phyloP scores from a whole-genome alignment of 2,329 filamentous ascomycete species.

The Cyphellophora attinorum region DNA sequence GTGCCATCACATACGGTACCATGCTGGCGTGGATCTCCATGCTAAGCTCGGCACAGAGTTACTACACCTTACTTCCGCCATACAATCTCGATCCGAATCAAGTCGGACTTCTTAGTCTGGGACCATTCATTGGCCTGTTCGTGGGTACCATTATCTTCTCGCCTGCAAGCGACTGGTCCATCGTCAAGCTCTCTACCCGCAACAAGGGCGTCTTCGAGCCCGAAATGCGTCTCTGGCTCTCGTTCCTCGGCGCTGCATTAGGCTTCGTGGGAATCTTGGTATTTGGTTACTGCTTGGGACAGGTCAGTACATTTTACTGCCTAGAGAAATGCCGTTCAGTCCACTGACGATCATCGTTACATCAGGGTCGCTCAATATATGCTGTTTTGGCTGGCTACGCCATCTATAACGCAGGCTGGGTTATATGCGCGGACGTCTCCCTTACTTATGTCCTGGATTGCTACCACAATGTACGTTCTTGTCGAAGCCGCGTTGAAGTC shows the following conservation, averaged over 20 bases:
- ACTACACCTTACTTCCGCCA: slow-evolving; percentile 25
- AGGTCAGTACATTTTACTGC: too few relatives aligned
- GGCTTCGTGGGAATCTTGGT: slow-evolving; percentile 22
- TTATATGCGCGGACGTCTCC: too few relatives aligned
- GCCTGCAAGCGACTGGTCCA: slow-evolving; percentile 26
- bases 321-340: too few relatives aligned
- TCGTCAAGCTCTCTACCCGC: slow-evolving; percentile 29
- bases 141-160: slow-evolving; percentile 30
- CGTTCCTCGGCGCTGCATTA: slow-evolving; percentile 18
- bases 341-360: too few relatives aligned
- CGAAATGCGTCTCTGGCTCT: slow-evolving; percentile 34
- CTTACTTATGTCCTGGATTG: slow-evolving; percentile 30
- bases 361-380: too few relatives aligned
- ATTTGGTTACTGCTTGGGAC: too few relatives aligned
- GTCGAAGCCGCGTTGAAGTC: background rate
- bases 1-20: slow-evolving; percentile 27
- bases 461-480: slow-evolving; percentile 9
- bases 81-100: slow-evolving; percentile 22
- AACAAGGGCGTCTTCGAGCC: slow-evolving; percentile 40
- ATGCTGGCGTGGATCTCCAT: slow-evolving; percentile 25
- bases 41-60: slow-evolving; percentile 20
- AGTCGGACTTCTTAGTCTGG: slow-evolving; percentile 22
- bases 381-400: too few relatives aligned
- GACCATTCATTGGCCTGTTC: slow-evolving; percentile 29
- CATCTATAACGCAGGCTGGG: too few relatives aligned